These are phyloP conservation scores for Yamadazyma sp. DNA, from an alignment of 805 yeast genomes.

Conservation along the genomic window DNA sequence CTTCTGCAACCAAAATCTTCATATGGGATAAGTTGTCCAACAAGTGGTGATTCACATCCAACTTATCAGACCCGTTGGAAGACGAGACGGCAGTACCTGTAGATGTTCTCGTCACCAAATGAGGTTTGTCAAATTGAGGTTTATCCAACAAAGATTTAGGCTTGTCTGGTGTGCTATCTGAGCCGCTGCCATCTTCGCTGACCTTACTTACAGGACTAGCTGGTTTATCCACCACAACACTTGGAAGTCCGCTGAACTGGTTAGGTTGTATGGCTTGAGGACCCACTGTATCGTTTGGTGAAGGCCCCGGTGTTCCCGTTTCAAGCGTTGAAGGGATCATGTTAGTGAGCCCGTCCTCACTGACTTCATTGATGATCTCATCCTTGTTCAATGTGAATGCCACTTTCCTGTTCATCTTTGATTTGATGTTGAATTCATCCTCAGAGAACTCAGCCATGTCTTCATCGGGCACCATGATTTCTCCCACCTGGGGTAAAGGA, in stretches of 20 bases:
- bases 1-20: conserved; percentile 85
- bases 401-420: conserved; percentile 53
- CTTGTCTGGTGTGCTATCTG: not conserved
- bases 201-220: conserved; percentile 6
- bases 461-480: conserved; percentile 39
- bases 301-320: not conserved
- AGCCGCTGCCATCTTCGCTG: conserved; percentile 7
- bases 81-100: conserved; percentile 53
- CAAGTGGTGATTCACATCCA: conserved; percentile 7
- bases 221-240: conserved; percentile 2
- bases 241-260: conserved; percentile 2
- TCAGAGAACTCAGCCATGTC: conserved; percentile 49
- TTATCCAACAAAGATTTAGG: conserved; percentile 16
- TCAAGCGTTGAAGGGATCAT: not conserved
- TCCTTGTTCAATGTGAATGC: conserved; percentile 30
- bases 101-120: conserved; percentile 44
- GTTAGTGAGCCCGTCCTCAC: conserved; percentile 2
- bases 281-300: conserved; percentile 7
- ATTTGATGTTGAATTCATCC: conserved; percentile 63
- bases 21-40: conserved; percentile 26
- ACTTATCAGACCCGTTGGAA: conserved; percentile 8
- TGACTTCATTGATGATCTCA: conserved; percentile 8
- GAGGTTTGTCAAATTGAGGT: conserved; percentile 51
- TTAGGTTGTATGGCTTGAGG: conserved; percentile 1
- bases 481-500: conserved; percentile 69